A percentile compares a stretch with the other conserved stretches of the same genome.
Evolutionary conservation across 2,329 filamentous ascomycete genomes (phyloP).

Genomic region (Nigrospora osmanthi): DNA sequence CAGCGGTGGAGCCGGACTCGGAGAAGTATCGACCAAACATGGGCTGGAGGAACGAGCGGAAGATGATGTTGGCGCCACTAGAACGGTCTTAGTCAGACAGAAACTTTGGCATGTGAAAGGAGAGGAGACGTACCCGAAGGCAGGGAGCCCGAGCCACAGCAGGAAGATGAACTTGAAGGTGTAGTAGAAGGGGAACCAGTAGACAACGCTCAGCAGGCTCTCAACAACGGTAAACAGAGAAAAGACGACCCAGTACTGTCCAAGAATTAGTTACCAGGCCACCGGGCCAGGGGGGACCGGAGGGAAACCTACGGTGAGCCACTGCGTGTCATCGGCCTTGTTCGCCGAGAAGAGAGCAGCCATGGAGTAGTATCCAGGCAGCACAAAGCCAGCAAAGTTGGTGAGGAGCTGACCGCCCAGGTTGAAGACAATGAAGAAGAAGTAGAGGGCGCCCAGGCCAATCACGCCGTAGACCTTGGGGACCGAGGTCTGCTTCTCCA

Average conservation of each 20-base stretch:
- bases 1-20: slow-evolving; percentile 61
- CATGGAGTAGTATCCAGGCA: slow-evolving; percentile 80
- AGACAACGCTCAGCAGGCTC: slow-evolving; percentile 75
- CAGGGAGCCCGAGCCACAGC: slow-evolving; percentile 94
- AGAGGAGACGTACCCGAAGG: slow-evolving; percentile 67
- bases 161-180: slow-evolving; percentile 98
- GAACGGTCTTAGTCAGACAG: slow-evolving; percentile 1
- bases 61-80: slow-evolving; percentile 92
- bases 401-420: slow-evolving; percentile 81
- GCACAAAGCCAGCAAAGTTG: slow-evolving; percentile 76
- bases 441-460: slow-evolving; percentile 70
- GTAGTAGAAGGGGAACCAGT: slow-evolving; percentile 99
- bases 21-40: slow-evolving; percentile 90
- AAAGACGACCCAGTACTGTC: slow-evolving; percentile 81
- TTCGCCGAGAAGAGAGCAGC: slow-evolving; percentile 63
- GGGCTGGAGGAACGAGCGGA: slow-evolving; percentile 91
- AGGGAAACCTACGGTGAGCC: slow-evolving; percentile 55
- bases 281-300: background rate
- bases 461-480: slow-evolving; percentile 82
- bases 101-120: background rate
- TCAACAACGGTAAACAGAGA: slow-evolving; percentile 76
- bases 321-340: slow-evolving; percentile 77
- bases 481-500: slow-evolving; percentile 75
- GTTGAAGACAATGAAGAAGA: slow-evolving; percentile 90
- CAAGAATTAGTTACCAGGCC: slow-evolving; percentile 23